A percentile compares a stretch with the other conserved stretches of the same genome.
Conservation (phyloP, 2,329 filamentous ascomycete species). For the Zalaria obscura region DNA sequence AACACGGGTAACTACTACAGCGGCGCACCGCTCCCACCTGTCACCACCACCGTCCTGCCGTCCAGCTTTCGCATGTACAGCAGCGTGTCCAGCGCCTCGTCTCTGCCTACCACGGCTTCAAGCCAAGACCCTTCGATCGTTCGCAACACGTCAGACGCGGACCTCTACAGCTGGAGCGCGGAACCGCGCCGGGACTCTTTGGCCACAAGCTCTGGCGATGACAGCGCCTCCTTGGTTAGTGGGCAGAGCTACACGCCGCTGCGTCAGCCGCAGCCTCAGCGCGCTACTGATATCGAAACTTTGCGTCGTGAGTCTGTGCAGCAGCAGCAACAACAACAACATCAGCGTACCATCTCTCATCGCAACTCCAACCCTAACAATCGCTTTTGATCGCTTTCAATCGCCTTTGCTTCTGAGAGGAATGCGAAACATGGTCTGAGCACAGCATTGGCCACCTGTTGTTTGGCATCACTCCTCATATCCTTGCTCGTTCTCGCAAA, state of each 20-base stretch:
- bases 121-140: slow-evolving; percentile 2
- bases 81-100: background rate
- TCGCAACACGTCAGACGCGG: background rate
- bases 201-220: slow-evolving; percentile 11
- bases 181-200: background rate
- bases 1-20: background rate
- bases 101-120: slow-evolving; percentile 7
- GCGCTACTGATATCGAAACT: slow-evolving; percentile 11
- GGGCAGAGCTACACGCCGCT: slow-evolving; percentile 8
- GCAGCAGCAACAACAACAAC: slow-evolving; percentile 8
- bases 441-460: too few relatives aligned
- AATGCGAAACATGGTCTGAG: too few relatives aligned
- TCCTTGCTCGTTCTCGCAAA: too few relatives aligned
- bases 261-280: slow-evolving; percentile 14
- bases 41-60: background rate
- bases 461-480: too few relatives aligned
- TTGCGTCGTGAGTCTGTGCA: slow-evolving; percentile 11
- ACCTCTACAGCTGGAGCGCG: background rate
- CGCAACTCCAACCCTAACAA: too few relatives aligned
- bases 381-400: too few relatives aligned
- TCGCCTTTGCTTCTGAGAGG: too few relatives aligned
- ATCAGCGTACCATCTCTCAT: background rate
- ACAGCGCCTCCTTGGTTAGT: slow-evolving; percentile 8
- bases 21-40: background rate
- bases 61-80: background rate